These are phyloP conservation scores for Malus fusca DNA, from an alignment of 306 rosid genomes.

Conservation along the genomic window DNA sequence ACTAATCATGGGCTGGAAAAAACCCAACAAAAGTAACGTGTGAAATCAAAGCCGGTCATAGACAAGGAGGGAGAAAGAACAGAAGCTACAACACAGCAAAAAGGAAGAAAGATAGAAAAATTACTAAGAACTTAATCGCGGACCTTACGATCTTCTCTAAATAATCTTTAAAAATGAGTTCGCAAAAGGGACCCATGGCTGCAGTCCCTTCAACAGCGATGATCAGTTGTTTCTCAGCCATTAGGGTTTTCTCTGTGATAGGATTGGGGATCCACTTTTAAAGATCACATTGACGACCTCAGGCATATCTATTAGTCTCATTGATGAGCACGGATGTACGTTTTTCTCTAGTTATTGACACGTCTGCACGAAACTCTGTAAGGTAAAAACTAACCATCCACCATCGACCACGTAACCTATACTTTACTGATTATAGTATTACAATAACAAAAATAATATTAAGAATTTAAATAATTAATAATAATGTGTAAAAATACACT, in stretches of 20 bases:
- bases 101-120: background rate
- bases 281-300: background rate
- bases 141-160: constrained; percentile 72
- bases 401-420: background rate
- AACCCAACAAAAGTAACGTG: too few species aligned
- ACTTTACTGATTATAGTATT: background rate
- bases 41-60: background rate
- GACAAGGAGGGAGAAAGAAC: background rate
- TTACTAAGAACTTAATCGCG: background rate
- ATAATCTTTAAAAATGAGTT: constrained; percentile 44
- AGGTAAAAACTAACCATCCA: background rate
- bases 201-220: constrained; percentile 68
- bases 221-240: constrained; percentile 72
- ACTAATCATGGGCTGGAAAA: too few species aligned
- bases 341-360: background rate
- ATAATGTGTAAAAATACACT: background rate
- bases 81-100: background rate
- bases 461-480: background rate
- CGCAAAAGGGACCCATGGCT: constrained; percentile 75
- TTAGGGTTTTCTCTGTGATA: constrained; percentile 5
- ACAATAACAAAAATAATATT: background rate
- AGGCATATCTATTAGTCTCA: background rate
- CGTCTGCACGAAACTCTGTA: background rate
- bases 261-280: background rate
- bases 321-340: background rate